Percentiles rank a stretch among this genome's conserved stretches.
Conservation (phyloP, 164 flowering plant genomes). For the Liquidambar formosana region DNA sequence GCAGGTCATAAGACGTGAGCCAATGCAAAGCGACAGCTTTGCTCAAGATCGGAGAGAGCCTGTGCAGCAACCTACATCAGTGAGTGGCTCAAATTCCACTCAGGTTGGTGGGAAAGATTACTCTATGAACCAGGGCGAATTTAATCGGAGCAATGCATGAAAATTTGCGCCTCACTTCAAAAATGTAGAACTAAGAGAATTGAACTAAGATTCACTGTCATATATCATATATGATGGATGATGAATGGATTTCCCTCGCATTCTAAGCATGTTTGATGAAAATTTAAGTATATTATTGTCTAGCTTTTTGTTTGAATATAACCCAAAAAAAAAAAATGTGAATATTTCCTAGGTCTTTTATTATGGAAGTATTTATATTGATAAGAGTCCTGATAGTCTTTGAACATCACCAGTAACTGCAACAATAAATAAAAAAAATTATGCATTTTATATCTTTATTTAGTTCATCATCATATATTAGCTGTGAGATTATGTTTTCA, state of each 20-base stretch:
- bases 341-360: neutral
- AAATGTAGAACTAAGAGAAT: neutral
- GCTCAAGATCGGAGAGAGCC: conserved; percentile 29
- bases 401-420: neutral
- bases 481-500: neutral
- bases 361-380: no score
- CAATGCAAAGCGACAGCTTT: conserved; percentile 37
- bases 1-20: conserved; percentile 66
- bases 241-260: neutral
- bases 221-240: neutral
- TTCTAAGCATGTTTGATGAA: neutral
- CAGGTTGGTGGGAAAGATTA: conserved; percentile 21
- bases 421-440: no score
- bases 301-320: neutral
- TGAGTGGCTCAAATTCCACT: conserved; percentile 23
- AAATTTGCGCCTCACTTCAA: neutral
- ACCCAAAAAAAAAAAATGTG: no score
- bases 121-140: conserved; percentile 12
- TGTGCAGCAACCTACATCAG: conserved; percentile 22
- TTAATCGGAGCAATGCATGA: conserved; percentile 6
- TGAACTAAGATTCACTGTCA: neutral
- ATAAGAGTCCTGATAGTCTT: no score
- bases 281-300: neutral
- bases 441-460: neutral
- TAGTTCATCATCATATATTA: neutral